Evolutionary conservation across 225 moss, liverwort and hornwort species (phyloP).

Genomic region (Straminergon stramineum): DNA sequence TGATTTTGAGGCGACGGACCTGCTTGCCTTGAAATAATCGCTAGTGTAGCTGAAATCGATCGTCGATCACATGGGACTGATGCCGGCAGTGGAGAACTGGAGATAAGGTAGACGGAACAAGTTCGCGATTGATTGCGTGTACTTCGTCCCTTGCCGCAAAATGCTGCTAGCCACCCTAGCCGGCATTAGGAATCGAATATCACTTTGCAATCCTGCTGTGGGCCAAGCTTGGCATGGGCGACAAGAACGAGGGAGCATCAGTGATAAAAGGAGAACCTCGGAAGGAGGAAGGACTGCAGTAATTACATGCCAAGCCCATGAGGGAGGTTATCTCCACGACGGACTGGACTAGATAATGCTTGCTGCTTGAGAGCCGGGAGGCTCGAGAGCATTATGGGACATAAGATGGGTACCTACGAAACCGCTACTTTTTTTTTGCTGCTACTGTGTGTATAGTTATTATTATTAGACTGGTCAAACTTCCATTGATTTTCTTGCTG

Average conservation of each 20-base stretch:
- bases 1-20: background rate
- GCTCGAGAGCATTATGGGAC: background rate
- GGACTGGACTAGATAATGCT: too few relatives aligned
- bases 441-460: background rate
- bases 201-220: background rate
- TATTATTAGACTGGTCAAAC: too few relatives aligned
- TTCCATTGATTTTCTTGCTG: background rate
- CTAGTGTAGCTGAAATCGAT: background rate
- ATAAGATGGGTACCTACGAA: background rate
- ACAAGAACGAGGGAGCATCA: background rate
- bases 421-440: too few relatives aligned
- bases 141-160: background rate
- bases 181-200: background rate
- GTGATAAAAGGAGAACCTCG: background rate
- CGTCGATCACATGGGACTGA: background rate
- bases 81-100: background rate
- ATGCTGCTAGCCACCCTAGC: background rate
- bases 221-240: background rate
- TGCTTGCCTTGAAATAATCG: background rate
- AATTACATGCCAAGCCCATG: background rate
- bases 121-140: background rate
- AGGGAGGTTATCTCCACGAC: background rate
- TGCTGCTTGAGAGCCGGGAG: background rate
- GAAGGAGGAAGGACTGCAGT: background rate
- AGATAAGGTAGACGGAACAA: background rate